Evolutionary conservation across 1,284 basidiomycete species (phyloP), one percentile per base, ranked within the genome.

Genomic region (Sanghuangporus weigelae): DNA sequence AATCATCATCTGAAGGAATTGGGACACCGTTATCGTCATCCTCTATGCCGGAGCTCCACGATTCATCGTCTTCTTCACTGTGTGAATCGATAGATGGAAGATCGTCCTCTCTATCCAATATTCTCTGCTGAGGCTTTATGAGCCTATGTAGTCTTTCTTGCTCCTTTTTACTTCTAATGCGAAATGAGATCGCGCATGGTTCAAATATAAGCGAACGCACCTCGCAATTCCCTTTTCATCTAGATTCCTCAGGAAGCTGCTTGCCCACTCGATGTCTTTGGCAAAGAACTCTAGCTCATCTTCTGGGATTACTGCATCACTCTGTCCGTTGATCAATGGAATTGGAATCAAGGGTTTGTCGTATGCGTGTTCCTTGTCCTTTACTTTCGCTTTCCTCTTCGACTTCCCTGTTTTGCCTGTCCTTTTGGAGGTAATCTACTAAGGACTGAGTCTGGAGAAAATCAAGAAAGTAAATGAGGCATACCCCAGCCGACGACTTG

Each of bases 131-230:
- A 7, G 89, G 87, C 73, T 86, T 90, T 66, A 81, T 77, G 48
- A 89, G 72, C 66, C 79, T 81, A 71, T 83, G 86, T 57, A 92
- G 74, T 62, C 87, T 79, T 62, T 82, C 77, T 0, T 82, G 87
- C 74, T 90, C 89, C 68, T 85, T 88, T 75, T 92, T 93, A 71
- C 89, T 93, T 84, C 91, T 93, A 65, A 35, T 66, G 38, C 59
- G 31, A n/a, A 57, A n/a, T 62, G 49, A 66, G 35, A 59, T 53
- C n/a, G 21, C 1, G 12, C 19, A 12, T 14, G 5, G 8, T 21
- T 23, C 7, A 26, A n/a, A 56, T n/a, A 42, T 35, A 60, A 66
- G 53, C 31, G 51, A 53, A 49, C 82, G 62, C 71, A 89, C 91
- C 86, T 84, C 64, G 89, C 78, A 63, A 94, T 90, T 16, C 83